Conservation (phyloP, 352 stramenopile genomes). For the Saprolegnia parasitica region DNA sequence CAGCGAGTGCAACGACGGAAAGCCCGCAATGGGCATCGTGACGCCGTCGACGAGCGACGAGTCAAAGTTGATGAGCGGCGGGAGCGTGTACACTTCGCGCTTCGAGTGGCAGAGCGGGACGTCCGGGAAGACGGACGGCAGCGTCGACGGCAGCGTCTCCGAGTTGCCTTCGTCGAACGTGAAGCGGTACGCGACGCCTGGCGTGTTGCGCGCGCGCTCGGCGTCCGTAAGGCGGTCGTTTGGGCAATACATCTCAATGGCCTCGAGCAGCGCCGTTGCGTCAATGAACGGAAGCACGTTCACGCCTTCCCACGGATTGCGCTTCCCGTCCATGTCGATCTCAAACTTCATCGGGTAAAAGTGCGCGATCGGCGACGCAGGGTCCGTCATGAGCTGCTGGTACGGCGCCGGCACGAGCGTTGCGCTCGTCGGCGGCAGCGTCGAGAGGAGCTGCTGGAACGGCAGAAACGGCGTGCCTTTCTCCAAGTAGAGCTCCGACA, state of each 20-base stretch:
- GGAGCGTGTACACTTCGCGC: constrained; percentile 50
- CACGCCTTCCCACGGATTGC: constrained; percentile 98
- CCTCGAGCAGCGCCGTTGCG: constrained; percentile 82
- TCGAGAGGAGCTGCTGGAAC: constrained; percentile 97
- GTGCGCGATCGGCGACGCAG: constrained; percentile 94
- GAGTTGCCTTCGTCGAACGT: constrained; percentile 67
- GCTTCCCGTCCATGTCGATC: constrained; percentile 85
- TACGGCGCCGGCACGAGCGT: constrained; percentile 93
- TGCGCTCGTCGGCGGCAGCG: constrained; percentile 93
- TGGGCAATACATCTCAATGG: constrained; percentile 91
- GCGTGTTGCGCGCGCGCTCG: constrained; percentile 88
- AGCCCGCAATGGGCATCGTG: constrained; percentile 63
- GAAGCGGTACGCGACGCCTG: constrained; percentile 77
- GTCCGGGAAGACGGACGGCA: constrained; percentile 66
- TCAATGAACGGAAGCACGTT: constrained; percentile 99
- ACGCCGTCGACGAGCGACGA: constrained; percentile 71
- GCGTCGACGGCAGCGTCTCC: constrained; percentile 63
- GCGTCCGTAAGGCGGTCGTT: constrained; percentile 83
- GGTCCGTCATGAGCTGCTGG: constrained; percentile 93
- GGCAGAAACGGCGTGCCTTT: constrained; percentile 90
- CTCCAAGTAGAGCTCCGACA: constrained; percentile 78
- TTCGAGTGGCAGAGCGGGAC: constrained; percentile 61
- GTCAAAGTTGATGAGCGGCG: constrained; percentile 58
- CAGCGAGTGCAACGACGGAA: constrained; percentile 68
- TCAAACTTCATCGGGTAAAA: constrained; percentile 88